These are phyloP conservation scores for Cronartium ribicola DNA, from an alignment of 1,284 basidiomycete species.

Conservation along the genomic window DNA sequence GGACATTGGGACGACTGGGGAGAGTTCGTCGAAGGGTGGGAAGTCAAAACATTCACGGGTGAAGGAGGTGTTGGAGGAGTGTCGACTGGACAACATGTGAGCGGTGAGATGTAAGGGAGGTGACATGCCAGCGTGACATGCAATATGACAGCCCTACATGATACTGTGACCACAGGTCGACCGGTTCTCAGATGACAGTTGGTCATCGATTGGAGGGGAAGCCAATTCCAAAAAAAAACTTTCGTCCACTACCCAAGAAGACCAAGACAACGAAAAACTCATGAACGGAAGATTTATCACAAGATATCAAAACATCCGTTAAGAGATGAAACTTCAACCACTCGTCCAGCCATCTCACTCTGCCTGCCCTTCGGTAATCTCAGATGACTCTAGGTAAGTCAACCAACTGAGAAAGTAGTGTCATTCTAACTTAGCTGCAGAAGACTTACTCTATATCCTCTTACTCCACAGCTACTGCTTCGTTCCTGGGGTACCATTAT, in stretches of 20 bases:
- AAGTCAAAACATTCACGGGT: no score
- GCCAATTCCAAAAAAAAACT: no score
- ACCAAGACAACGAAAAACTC: neutral
- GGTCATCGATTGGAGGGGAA: no score
- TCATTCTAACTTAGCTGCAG: neutral
- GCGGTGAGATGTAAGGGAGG: no score
- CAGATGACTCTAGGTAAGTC: slow-evolving; percentile 32
- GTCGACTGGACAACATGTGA: no score
- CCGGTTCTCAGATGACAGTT: no score
- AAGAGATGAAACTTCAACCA: slow-evolving; percentile 27
- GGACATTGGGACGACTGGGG: no score
- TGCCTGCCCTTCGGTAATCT: slow-evolving; percentile 18
- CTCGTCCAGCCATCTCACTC: slow-evolving; percentile 23
- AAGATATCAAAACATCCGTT: neutral
- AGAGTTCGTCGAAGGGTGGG: no score
- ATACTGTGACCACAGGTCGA: no score
- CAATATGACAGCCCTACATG: no score
- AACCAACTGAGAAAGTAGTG: neutral
- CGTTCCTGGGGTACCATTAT: slow-evolving; percentile 14
- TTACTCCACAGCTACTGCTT: slow-evolving; percentile 7
- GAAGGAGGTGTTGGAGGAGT: no score
- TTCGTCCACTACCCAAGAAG: neutral
- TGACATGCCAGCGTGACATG: no score
- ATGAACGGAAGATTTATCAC: neutral
- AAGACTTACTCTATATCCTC: neutral